A percentile compares a stretch with the other conserved stretches of the same genome.
Evolutionary conservation across 495 filamentous ascomycete genomes (phyloP).

Genomic region (Lasiosphaeria hispida): DNA sequence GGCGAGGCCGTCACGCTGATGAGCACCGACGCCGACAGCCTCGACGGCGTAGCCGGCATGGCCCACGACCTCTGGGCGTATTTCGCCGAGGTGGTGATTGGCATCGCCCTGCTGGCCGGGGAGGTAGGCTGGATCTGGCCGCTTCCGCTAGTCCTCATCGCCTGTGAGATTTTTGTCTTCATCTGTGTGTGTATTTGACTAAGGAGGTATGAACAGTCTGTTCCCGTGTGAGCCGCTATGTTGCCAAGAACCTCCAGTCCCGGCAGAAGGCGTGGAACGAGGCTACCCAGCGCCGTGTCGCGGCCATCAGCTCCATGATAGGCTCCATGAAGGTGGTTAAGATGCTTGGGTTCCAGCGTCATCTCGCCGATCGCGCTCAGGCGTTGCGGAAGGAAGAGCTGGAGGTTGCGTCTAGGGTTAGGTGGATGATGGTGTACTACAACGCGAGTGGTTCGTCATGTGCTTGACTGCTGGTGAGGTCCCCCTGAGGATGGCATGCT

Average conservation of each 20-base stretch:
- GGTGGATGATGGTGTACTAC: slow-evolving; percentile 44
- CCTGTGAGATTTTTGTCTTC: slow-evolving; percentile 36
- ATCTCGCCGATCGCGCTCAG: not conserved
- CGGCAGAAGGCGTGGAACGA: slow-evolving; percentile 50
- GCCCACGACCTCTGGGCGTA: slow-evolving; percentile 51
- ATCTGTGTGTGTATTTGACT: not conserved
- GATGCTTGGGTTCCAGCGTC: slow-evolving; percentile 54
- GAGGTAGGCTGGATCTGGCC: slow-evolving; percentile 56
- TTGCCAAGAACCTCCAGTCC: slow-evolving; percentile 45
- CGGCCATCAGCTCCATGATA: slow-evolving; percentile 51
- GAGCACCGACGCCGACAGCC: slow-evolving; percentile 44
- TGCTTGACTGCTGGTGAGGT: not conserved
- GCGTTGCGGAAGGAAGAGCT: slow-evolving; percentile 6
- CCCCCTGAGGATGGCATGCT: not conserved
- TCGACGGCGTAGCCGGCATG: slow-evolving; percentile 32
- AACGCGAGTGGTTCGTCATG: slow-evolving; percentile 40
- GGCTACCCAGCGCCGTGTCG: slow-evolving; percentile 54
- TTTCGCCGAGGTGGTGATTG: slow-evolving; percentile 56
- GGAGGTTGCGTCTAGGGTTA: slow-evolving; percentile 29
- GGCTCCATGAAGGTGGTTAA: slow-evolving; percentile 60
- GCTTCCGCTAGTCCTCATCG: slow-evolving; percentile 55
- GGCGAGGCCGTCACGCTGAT: slow-evolving; percentile 60
- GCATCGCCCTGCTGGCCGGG: slow-evolving; percentile 55
- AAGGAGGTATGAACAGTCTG: slow-evolving; percentile 26
- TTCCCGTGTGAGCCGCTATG: slow-evolving; percentile 43